Conservation (phyloP, 352 stramenopile genomes). For the Phytophthora vignae region DNA sequence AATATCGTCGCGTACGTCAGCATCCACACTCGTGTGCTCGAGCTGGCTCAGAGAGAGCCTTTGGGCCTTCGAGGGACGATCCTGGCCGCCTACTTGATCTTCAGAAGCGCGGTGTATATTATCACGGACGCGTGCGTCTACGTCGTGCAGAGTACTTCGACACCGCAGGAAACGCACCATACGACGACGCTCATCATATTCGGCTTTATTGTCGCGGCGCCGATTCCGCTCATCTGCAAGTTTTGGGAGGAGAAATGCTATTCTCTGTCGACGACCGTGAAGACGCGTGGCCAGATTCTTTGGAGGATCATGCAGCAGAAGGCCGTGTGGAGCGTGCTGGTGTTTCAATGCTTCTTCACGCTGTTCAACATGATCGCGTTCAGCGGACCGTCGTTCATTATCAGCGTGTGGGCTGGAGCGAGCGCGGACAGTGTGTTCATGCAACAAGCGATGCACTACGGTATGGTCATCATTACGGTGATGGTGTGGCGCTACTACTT, state of each 20-base stretch:
- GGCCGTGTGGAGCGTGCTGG: constrained; percentile 53
- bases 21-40: constrained; percentile 48
- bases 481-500: constrained; percentile 47
- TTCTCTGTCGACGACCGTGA: constrained; percentile 49
- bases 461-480: constrained; percentile 31
- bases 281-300: constrained; percentile 45
- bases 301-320: constrained; percentile 68
- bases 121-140: constrained; percentile 21
- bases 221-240: constrained; percentile 44
- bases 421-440: constrained; percentile 36
- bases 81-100: constrained; percentile 50
- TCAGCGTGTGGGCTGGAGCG: constrained; percentile 40
- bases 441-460: constrained; percentile 32
- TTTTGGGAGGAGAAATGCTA: constrained; percentile 57
- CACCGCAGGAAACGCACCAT: constrained; percentile 14
- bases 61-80: constrained; percentile 45
- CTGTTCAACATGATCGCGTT: constrained; percentile 51
- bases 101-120: constrained; percentile 33
- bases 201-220: constrained; percentile 33
- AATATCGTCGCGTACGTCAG: constrained; percentile 48
- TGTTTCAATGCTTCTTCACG: constrained; percentile 54
- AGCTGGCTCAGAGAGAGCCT: constrained; percentile 54
- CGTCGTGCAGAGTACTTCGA: constrained; percentile 7
- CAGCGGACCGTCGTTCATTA: constrained; percentile 28
- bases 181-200: constrained; percentile 36